Conservation (phyloP, 352 stramenopile species). For the Phytopythium litorale region DNA sequence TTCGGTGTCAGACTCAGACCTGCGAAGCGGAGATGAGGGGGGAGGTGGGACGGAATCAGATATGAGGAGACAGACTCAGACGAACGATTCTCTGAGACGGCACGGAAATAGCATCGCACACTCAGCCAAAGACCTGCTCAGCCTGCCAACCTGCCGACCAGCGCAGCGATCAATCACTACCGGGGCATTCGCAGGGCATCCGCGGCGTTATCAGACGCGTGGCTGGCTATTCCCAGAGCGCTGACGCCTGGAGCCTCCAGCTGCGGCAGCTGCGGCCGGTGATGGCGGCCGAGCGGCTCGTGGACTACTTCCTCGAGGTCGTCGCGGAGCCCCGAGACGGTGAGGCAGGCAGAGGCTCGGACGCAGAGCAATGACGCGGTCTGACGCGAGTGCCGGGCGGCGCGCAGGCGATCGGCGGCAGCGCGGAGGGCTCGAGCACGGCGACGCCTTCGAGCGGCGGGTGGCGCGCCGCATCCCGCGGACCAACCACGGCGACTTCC, state of each 20-base stretch:
- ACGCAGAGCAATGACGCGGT: background rate
- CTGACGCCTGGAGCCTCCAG: no score
- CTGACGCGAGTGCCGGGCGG: background rate
- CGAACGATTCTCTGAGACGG: no score
- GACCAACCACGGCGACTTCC: conserved; percentile 53
- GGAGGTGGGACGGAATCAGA: no score
- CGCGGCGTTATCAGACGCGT: conserved; percentile 1
- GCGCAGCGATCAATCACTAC: no score
- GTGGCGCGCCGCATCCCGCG: conserved; percentile 41
- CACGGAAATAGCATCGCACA: no score
- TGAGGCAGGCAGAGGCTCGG: background rate
- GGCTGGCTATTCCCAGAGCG: background rate
- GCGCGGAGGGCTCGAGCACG: conserved; percentile 12
- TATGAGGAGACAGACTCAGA: no score
- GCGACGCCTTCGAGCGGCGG: conserved; percentile 38
- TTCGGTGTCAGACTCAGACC: no score
- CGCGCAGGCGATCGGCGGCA: background rate
- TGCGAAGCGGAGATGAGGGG: no score
- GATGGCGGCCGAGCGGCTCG: conserved; percentile 27
- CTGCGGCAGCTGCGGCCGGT: background rate
- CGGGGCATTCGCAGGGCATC: background rate
- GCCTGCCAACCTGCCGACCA: no score
- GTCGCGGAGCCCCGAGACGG: conserved; percentile 28
- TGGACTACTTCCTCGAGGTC: conserved; percentile 79
- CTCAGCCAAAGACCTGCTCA: no score